Evolutionary conservation across 306 rosid genomes (phyloP), one percentile per base, ranked within the genome.

Genomic region (Lithocarpus polystachyus): DNA sequence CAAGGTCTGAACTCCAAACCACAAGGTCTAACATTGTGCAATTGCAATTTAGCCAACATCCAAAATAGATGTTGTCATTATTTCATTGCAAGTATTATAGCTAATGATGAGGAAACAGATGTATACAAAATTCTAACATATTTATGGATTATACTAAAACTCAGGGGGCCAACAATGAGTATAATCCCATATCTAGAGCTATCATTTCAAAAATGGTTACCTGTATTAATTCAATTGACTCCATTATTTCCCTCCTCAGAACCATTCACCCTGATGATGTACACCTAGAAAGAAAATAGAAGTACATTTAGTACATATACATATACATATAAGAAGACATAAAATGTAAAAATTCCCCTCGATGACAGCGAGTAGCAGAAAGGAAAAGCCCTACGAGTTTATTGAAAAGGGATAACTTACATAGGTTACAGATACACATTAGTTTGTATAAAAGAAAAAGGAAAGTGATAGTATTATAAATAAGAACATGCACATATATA

Each of bases 191-290:
- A 20, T 20, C 26, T n/a, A 56, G 23, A 6, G 62, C 5, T 24
- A 17, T 24, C 53, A 48, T 48, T 48, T 48, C 17, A 48, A 48
- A 56, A 80, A 62, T 7, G 33, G 9, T 54, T 81, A 85, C 92
- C 90, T 77, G 71, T 6, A 77, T 69, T 78, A 73, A 68, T 37
- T 74, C 56, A 26, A 75, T 75, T 77, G 33, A 26, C 87, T 82
- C 68, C 75, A 56, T 72, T 15, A 59, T 68, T 45, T 69, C 68
- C 82, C 67, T 83, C 75, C 60, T 76, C 31, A 74, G 86, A 65
- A 75, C 79, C 40, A 35, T 86, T 87, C 80, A 78, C 92, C 81
- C 94, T 87, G 52, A 89, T 22, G 74, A 92, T 88, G 89, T 86
- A 82, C 52, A 89, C 92, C 93, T 90, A 82, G 82, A 72, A 79